These are phyloP conservation scores for Hermanozyma aechmeae DNA, from an alignment of 805 yeast species.

Conservation along the genomic window DNA sequence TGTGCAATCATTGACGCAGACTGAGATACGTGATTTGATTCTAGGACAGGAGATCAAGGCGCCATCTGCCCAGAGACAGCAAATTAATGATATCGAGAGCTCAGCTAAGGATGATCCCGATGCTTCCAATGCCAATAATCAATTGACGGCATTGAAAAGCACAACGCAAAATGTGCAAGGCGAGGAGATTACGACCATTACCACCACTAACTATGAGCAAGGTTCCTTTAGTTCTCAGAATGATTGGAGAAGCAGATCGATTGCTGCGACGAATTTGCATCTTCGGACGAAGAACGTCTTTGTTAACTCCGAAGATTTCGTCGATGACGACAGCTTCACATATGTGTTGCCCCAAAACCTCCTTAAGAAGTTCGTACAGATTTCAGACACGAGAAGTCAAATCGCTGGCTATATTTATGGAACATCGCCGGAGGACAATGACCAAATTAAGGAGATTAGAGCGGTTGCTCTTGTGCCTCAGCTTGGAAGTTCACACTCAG, in stretches of 20 bases:
- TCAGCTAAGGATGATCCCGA: constrained; percentile 26
- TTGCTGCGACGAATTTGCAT: constrained; percentile 65
- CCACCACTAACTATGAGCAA: constrained; percentile 84
- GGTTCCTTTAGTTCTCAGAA: constrained; percentile 72
- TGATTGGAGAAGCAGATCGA: constrained; percentile 87
- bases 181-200: constrained; percentile 89
- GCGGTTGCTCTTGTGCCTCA: constrained; percentile 82
- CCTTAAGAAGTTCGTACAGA: constrained; percentile 64
- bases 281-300: constrained; percentile 63
- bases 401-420: constrained; percentile 81
- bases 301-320: constrained; percentile 53
- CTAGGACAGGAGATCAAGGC: constrained; percentile 90
- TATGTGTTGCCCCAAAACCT: constrained; percentile 79
- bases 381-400: constrained; percentile 74
- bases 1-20: constrained; percentile 79
- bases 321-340: constrained; percentile 44
- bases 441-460: constrained; percentile 66
- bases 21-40: constrained; percentile 88
- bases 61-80: constrained; percentile 81
- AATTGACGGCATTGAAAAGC: constrained; percentile 69
- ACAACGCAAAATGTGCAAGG: constrained; percentile 89
- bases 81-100: constrained; percentile 61
- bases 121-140: constrained; percentile 30
- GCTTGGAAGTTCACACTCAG: constrained; percentile 59
- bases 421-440: constrained; percentile 61